Percentiles rank a stretch among this genome's conserved stretches.
Conservation (phyloP, 2,329 filamentous ascomycete genomes). For the Ophiosphaerella narmari region DNA sequence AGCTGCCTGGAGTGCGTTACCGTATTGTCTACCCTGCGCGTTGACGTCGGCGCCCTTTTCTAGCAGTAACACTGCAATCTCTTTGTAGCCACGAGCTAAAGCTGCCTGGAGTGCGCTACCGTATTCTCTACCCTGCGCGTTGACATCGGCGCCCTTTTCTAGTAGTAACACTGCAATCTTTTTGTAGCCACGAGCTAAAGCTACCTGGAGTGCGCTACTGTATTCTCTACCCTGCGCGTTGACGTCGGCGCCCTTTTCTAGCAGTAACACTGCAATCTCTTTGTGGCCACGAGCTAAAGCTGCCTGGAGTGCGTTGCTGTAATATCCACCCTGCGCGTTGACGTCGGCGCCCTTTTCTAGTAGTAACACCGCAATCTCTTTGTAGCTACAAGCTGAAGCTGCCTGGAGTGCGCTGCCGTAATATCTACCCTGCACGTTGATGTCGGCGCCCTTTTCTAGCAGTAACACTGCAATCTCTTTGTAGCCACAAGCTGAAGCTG, state of each 20-base stretch:
- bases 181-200: constrained; percentile 11
- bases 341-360: too few species aligned
- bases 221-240: background rate
- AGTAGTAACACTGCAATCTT: background rate
- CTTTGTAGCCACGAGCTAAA: background rate
- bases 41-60: constrained; percentile 5
- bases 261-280: constrained; percentile 8
- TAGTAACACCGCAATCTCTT: too few species aligned
- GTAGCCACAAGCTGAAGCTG: background rate
- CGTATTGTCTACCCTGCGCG: background rate
- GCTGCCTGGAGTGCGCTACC: background rate
- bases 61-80: constrained; percentile 12
- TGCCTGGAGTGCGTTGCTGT: constrained; percentile 5
- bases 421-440: background rate
- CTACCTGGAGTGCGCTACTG: constrained; percentile 21
- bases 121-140: background rate
- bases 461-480: background rate
- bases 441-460: background rate
- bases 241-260: constrained; percentile 4
- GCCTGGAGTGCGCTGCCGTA: too few species aligned
- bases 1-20: constrained; percentile 23
- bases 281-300: constrained; percentile 4
- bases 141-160: background rate
- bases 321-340: background rate
- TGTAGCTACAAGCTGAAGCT: too few species aligned